Base-by-base conservation (phyloP, 192 early-diverging fungal species). In the Entophlyctis luteolus region DNA sequence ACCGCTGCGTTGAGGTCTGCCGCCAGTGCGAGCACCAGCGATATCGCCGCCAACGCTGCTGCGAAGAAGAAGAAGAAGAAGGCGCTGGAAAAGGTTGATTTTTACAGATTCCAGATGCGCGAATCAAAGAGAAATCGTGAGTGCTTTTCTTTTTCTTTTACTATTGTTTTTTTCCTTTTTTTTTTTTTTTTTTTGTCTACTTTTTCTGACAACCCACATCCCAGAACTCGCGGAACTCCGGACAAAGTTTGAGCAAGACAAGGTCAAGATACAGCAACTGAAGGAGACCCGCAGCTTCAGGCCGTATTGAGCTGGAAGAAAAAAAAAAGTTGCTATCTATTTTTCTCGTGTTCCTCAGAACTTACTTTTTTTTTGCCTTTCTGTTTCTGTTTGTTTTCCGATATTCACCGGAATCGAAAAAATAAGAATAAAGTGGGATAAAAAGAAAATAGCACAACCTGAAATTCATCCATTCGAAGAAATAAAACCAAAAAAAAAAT, bases 41-140 rank as follows among this genome's bases (percentile, higher is more conserved):
- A n/a, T n/a, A n/a, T n/a, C n/a, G n/a, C n/a, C n/a, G 80, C 20
- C n/a, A n/a, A 12, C 39, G 39, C 39, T 42, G 8, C n/a, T n/a
- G n/a, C 39, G 39, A 8, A 27, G 50, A 83, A 81, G 48, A 78
- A 73, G 60, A 67, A 77, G 58, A 86, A 87, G 74, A 91, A 93
- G 86, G 89, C 91, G 81, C 84, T 88, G 62, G 87, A 88, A 54
- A 80, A 92, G 48, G 83, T 85, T 25, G 90, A 98, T 79, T 93
- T 98, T 86, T 98, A 98, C 74, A 80, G 93, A 14, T 98, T 98
- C 87, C 95, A 98, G 80, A 82, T 93, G 84, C 84, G 93, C 25
- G 93, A 98, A 79, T 82, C 77, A 36, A 96, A 96, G 76, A 81
- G 88, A 47, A 87, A 93, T 73, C 88, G 89, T 91, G 83, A 75